A percentile compares a stretch with the other conserved stretches of the same genome.
Conservation (phyloP, 2,329 filamentous ascomycete genomes). For the Penicillium olsonii region DNA sequence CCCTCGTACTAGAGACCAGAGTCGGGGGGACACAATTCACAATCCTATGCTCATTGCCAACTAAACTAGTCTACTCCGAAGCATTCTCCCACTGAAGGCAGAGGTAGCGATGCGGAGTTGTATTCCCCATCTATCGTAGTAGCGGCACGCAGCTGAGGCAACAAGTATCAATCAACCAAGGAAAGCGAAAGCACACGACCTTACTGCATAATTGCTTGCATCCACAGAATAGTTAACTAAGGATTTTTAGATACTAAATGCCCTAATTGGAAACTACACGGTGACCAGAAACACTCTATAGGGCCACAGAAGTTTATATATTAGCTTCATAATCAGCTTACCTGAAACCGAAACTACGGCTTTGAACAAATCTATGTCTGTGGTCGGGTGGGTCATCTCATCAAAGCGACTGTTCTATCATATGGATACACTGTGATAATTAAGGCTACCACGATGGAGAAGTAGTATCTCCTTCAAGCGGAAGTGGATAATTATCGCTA, state of each 20-base stretch:
- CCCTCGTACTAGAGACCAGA: constrained; percentile 23
- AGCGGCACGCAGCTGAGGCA: constrained; percentile 21
- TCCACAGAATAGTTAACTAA: constrained; percentile 22
- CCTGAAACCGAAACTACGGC: constrained; percentile 19
- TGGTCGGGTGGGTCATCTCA: constrained; percentile 28
- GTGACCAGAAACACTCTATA: constrained; percentile 33
- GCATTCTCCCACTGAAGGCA: constrained; percentile 19
- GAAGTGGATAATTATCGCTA: constrained; percentile 28
- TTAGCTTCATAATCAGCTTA: constrained; percentile 20
- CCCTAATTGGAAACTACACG: constrained; percentile 37
- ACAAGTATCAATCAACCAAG: constrained; percentile 23
- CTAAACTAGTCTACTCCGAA: constrained; percentile 13
- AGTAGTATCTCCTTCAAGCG: constrained; percentile 22
- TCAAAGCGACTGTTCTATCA: constrained; percentile 29
- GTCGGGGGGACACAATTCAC: constrained; percentile 21
- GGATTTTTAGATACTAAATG: constrained; percentile 21
- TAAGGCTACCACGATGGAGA: constrained; percentile 26
- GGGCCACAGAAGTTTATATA: constrained; percentile 20
- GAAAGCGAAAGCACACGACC: constrained; percentile 13
- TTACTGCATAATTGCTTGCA: constrained; percentile 27
- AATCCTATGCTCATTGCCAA: constrained; percentile 17
- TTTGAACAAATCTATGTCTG: constrained; percentile 28
- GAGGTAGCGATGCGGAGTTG: constrained; percentile 22
- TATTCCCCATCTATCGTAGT: constrained; percentile 17
- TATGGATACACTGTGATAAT: constrained; percentile 31